Conservation (phyloP, 345 rosid genomes). For the Capsella bursapastoris region DNA sequence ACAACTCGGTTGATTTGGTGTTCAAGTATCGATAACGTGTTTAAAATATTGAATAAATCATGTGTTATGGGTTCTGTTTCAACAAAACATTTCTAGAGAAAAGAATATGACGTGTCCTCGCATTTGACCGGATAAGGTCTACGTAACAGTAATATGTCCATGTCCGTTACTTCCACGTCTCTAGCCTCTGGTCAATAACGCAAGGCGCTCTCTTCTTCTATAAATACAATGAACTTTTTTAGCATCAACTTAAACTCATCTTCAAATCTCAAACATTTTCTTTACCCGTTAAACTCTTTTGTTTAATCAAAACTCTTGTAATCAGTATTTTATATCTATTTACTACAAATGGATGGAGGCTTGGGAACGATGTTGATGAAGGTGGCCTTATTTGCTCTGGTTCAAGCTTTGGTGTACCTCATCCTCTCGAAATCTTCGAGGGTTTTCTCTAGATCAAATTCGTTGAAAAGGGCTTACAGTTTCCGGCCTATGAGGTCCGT, state of each 20-base stretch:
- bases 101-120: constrained; percentile 2
- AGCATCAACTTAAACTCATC: constrained; percentile 26
- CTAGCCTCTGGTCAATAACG: constrained; percentile 36
- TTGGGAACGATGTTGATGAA: constrained; percentile 54
- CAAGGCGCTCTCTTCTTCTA: constrained; percentile 29
- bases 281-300: neutral
- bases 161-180: constrained; percentile 39
- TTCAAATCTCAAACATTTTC: constrained; percentile 19
- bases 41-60: neutral
- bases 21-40: neutral
- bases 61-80: constrained; percentile 4
- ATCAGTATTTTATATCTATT: neutral
- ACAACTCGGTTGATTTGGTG: neutral
- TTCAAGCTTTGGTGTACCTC: constrained; percentile 68
- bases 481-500: constrained; percentile 59
- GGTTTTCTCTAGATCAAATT: constrained; percentile 55
- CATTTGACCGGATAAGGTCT: constrained; percentile 35
- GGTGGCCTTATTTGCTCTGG: constrained; percentile 50
- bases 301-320: constrained; percentile 4
- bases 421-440: constrained; percentile 64
- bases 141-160: neutral
- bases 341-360: constrained; percentile 45
- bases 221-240: neutral
- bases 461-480: constrained; percentile 44
- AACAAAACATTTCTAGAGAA: neutral